phyloP scores from a whole-genome alignment of 495 filamentous ascomycete species.

The Friedmanniomyces simplex region DNA sequence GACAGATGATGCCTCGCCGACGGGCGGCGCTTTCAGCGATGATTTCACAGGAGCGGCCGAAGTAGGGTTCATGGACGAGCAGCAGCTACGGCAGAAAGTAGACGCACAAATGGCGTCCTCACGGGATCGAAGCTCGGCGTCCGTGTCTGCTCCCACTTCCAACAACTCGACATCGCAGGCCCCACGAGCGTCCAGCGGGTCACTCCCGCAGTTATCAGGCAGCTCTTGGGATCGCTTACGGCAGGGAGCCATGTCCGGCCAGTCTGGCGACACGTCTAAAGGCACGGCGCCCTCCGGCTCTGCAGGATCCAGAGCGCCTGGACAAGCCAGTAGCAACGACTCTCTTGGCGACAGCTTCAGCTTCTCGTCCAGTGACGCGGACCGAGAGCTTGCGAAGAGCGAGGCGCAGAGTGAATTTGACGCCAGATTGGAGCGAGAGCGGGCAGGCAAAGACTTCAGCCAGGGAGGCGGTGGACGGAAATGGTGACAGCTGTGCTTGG shows the following conservation, averaged over 20 bases:
- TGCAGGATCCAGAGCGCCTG: not conserved
- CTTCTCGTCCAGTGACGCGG: slow-evolving; percentile 33
- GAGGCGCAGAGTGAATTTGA: slow-evolving; percentile 48
- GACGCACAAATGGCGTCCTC: not conserved
- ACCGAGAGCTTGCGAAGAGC: slow-evolving; percentile 33
- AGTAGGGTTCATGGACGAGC: slow-evolving; percentile 14
- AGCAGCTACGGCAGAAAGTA: slow-evolving; percentile 7
- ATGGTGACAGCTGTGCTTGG: not conserved
- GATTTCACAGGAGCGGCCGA: slow-evolving; percentile 1
- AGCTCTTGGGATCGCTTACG: slow-evolving; percentile 16
- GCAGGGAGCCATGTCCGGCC: slow-evolving; percentile 7
- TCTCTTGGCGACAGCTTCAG: slow-evolving; percentile 33
- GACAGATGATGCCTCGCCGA: slow-evolving; percentile 20
- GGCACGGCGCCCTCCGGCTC: not conserved
- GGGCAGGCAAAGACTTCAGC: slow-evolving; percentile 19
- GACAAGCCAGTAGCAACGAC: not conserved
- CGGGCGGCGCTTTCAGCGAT: slow-evolving; percentile 8
- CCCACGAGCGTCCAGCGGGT: not conserved
- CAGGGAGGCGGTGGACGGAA: slow-evolving; percentile 5
- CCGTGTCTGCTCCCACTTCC: not conserved
- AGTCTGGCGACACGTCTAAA: not conserved
- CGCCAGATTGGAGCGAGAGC: slow-evolving; percentile 38
- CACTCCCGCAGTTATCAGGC: not conserved
- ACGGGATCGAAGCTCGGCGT: not conserved
- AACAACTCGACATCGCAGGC: not conserved